Conservation (phyloP, 345 rosid genomes). For the Aegle marmelos region DNA sequence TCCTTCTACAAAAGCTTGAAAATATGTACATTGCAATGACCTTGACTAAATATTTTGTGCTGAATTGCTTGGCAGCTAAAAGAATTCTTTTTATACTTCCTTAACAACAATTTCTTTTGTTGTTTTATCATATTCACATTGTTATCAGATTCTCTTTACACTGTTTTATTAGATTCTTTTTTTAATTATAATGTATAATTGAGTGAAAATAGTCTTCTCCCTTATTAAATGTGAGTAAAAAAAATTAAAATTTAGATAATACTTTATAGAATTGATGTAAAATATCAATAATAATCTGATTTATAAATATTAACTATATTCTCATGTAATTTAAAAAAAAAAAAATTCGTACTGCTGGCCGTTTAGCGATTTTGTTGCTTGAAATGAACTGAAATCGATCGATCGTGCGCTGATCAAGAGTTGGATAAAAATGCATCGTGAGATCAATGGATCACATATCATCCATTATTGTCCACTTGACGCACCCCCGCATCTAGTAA, state of each 20-base stretch:
- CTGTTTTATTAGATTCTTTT: too few species aligned
- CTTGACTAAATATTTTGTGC: not conserved
- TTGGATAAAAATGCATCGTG: not conserved
- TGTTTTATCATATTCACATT: not conserved
- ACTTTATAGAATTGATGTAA: too few species aligned
- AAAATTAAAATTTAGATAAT: too few species aligned
- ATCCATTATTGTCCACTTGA: not conserved
- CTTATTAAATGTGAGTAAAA: too few species aligned
- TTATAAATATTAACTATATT: too few species aligned
- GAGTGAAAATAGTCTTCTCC: too few species aligned
- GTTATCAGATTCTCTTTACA: too few species aligned
- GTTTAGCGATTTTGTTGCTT: not conserved
- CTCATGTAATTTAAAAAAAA: too few species aligned
- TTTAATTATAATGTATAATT: too few species aligned
- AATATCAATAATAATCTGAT: too few species aligned
- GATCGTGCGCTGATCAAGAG: not conserved
- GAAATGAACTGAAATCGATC: not conserved
- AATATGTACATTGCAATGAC: not conserved
- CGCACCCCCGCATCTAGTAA: not conserved
- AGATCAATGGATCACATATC: not conserved
- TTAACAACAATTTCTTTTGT: not conserved
- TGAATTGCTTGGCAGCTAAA: not conserved
- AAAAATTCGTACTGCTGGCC: not conserved
- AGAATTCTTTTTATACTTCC: not conserved
- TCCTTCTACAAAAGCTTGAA: not conserved